Evolutionary conservation across 768 basidiomycete genomes (phyloP), one percentile per base, ranked within the genome.

Genomic region (Boletus eberwhitei): DNA sequence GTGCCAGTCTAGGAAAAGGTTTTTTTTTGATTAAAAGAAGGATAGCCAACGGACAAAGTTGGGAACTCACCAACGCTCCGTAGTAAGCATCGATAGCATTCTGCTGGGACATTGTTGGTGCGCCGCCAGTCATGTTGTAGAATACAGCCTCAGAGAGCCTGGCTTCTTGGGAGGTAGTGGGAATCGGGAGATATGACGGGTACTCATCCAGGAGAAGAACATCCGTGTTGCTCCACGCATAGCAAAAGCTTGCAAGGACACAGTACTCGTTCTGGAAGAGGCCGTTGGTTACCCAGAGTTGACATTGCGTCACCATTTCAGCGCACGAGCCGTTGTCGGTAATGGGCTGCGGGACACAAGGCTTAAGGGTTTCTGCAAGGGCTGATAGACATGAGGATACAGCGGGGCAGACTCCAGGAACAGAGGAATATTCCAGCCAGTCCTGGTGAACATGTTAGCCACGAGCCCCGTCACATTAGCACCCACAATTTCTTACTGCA

Each of bases 181-280:
- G 64, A 24, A 16, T 34, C 14, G 13, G 22, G 14, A 34, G 6
- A 31, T 53, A 47, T 0, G 55, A 35, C 8, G 61, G 63, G 48
- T 64, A 64, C 32, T 52, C 47, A 9, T 59, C 8, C 19, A 40
- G n/a, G 38, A 64, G 55, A 8, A 64, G 53, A 8, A 66, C 61
- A 19, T 64, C 53, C 3, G 63, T 63, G 50, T 51, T 52, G 35
- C 55, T 63, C 61, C 59, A 59, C 2, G 64, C 61, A 16, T 64
- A 64, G 35, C 64, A 64, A 44, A 66, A 58, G 42, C 64, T 64
- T 5, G 58, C 64, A 32, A 64, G 63, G 9, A 64, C 61, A 26
- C 64, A 64, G 24, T 26, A 55, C 22, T 60, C 64, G 52, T 66
- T 66, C 43, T 63, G 64, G 61, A 64, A 64, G 7, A 66, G 55